These are phyloP conservation scores for Bonia amplexicaulis DNA, from an alignment of 176 grass and related monocot species.

Conservation along the genomic window DNA sequence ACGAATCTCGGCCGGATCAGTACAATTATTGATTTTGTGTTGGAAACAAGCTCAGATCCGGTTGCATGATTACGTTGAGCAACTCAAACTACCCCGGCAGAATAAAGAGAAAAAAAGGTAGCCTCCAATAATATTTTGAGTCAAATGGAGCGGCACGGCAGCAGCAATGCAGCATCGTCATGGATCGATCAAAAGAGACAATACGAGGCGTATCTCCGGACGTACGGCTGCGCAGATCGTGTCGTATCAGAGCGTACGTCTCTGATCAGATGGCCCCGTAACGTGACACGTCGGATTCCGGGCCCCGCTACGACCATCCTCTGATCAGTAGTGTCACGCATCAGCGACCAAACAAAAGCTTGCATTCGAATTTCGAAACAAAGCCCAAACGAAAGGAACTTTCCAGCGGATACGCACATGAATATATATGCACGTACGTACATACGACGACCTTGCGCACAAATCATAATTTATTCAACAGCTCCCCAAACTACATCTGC, in stretches of 20 bases:
- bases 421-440: neutral
- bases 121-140: neutral
- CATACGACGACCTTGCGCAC: neutral
- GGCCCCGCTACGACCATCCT: neutral
- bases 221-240: neutral
- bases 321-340: neutral
- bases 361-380: neutral
- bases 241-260: neutral
- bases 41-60: no score
- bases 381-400: neutral
- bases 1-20: no score
- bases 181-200: neutral
- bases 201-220: neutral
- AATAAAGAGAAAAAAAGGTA: neutral
- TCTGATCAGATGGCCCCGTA: neutral
- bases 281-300: conserved; percentile 9
- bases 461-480: no score
- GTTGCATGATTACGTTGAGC: neutral
- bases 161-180: neutral
- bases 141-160: neutral
- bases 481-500: no score
- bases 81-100: neutral
- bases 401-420: neutral
- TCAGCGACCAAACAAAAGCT: neutral
- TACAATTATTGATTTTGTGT: no score